Percentiles rank a stretch among this genome's conserved stretches.
phyloP scores from a whole-genome alignment of 495 filamentous ascomycete genomes.

The Aspergillus ostianus region DNA sequence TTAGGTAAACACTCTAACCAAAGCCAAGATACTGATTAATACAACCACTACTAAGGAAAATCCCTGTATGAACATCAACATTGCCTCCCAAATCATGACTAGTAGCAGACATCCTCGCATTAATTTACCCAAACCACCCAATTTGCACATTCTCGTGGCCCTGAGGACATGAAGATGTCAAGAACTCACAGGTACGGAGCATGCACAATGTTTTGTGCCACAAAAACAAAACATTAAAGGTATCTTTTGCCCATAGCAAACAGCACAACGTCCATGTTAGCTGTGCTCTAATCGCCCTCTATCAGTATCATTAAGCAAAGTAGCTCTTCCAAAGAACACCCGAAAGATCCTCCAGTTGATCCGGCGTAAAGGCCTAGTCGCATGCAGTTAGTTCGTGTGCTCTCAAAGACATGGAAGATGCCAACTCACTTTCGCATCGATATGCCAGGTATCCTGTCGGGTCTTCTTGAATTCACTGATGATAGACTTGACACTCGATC shows the following conservation, averaged over 20 bases:
- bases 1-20: background rate
- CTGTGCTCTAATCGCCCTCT: background rate
- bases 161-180: background rate
- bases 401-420: background rate
- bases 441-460: slow-evolving; percentile 96
- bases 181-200: background rate
- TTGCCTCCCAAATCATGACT: slow-evolving; percentile 1
- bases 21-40: background rate
- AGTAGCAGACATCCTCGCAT: background rate
- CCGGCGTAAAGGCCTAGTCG: slow-evolving; percentile 77
- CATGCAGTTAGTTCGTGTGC: slow-evolving; percentile 28
- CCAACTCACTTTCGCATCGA: slow-evolving; percentile 83
- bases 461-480: slow-evolving; percentile 99
- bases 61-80: background rate
- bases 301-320: slow-evolving; percentile 64
- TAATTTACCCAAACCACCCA: background rate
- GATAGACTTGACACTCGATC: slow-evolving; percentile 94
- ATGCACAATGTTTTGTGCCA: background rate
- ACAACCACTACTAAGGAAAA: background rate
- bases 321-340: slow-evolving; percentile 99
- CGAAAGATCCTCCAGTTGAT: slow-evolving; percentile 92
- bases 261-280: background rate
- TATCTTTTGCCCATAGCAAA: background rate
- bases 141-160: background rate
- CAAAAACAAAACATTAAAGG: background rate